Evolutionary conservation across 352 stramenopile species (phyloP).

Genomic region (Globisporangium paddicum): DNA sequence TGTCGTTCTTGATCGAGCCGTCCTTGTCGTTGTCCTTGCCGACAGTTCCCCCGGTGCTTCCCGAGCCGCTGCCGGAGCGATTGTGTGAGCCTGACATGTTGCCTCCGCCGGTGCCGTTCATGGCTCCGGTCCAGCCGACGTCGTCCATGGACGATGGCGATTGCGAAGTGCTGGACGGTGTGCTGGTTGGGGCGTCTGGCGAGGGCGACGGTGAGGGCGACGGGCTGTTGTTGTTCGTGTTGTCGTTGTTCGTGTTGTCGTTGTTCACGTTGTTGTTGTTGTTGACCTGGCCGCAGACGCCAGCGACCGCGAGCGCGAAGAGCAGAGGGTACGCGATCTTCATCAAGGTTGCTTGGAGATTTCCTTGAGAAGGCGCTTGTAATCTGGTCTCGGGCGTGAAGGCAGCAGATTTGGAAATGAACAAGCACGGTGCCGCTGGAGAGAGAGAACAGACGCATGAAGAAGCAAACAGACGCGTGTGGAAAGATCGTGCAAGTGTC

Average conservation of each 20-base stretch:
- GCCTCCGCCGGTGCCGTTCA: neutral
- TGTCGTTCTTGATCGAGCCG: neutral
- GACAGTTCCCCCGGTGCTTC: neutral
- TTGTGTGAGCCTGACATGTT: neutral
- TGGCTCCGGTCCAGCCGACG: neutral
- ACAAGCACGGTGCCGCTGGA: neutral
- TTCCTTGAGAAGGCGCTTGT: neutral
- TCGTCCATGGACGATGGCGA: neutral
- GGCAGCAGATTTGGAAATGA: conserved; percentile 10
- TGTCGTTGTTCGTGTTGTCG: neutral
- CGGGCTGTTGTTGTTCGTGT: neutral
- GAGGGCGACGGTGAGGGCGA: neutral
- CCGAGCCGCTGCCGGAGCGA: neutral
- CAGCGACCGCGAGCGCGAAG: neutral
- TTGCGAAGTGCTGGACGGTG: neutral
- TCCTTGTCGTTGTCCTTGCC: neutral
- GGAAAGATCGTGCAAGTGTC: no score
- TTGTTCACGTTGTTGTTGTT: neutral
- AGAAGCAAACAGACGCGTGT: no score
- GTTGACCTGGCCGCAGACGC: neutral
- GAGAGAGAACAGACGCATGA: neutral
- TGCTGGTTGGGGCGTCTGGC: neutral
- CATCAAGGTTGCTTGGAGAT: neutral
- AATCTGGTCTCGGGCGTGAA: neutral
- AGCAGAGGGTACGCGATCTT: conserved; percentile 1